These are phyloP conservation scores for Pseudonitzschia delicatissima DNA, from an alignment of 108 stramenopile species.

Conservation along the genomic window DNA sequence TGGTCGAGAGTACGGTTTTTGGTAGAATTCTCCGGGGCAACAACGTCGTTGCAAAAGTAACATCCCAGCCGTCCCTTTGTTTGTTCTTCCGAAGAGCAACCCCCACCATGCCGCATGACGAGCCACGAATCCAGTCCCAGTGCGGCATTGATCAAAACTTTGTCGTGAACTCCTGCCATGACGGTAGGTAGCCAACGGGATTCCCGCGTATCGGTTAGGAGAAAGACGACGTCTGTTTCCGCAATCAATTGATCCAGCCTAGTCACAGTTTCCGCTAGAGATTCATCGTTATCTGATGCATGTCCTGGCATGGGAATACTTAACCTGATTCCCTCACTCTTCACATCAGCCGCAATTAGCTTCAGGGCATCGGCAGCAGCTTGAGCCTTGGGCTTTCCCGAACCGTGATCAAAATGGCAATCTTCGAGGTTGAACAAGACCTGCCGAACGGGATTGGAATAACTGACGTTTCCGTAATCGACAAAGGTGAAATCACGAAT, in stretches of 20 bases:
- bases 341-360: slow-evolving; percentile 84
- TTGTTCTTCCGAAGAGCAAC: neutral
- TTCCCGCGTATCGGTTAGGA: slow-evolving; percentile 97
- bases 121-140: slow-evolving; percentile 96
- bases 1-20: slow-evolving; percentile 97
- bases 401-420: slow-evolving; percentile 60
- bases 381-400: slow-evolving; percentile 85
- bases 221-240: slow-evolving; percentile 88
- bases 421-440: slow-evolving; percentile 90
- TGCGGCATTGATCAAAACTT: slow-evolving; percentile 91
- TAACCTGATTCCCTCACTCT: slow-evolving; percentile 62
- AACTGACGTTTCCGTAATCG: slow-evolving; percentile 92
- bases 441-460: slow-evolving; percentile 98
- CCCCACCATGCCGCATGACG: slow-evolving; percentile 94
- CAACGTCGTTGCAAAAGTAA: slow-evolving; percentile 99
- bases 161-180: slow-evolving; percentile 87
- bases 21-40: slow-evolving; percentile 94
- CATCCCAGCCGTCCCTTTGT: slow-evolving; percentile 74
- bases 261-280: slow-evolving; percentile 63
- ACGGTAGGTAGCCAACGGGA: slow-evolving; percentile 98
- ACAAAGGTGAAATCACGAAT: slow-evolving; percentile 91
- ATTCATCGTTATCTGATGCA: slow-evolving; percentile 62
- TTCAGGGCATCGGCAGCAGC: slow-evolving; percentile 91
- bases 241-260: slow-evolving; percentile 67
- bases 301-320: slow-evolving; percentile 99